A percentile compares a stretch with the other conserved stretches of the same genome.
These are phyloP conservation scores for Magnolia changhungtana DNA, from an alignment of 164 flowering plant species.

Conservation along the genomic window DNA sequence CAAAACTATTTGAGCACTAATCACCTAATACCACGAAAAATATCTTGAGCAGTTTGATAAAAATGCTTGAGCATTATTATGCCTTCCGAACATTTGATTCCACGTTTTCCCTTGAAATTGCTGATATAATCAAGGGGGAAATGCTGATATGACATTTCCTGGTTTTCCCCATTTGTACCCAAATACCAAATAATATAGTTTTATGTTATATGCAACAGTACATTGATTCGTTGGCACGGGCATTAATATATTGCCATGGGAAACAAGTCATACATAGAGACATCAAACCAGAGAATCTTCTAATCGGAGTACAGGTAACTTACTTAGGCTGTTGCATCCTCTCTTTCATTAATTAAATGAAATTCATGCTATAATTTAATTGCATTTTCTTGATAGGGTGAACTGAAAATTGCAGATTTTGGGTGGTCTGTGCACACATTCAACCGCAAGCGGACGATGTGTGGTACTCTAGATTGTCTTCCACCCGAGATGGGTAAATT, in stretches of 20 bases:
- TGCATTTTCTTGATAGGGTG: slow-evolving; percentile 54
- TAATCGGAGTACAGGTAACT: slow-evolving; percentile 79
- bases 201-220: slow-evolving; percentile 41
- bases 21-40: background rate
- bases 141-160: background rate
- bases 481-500: slow-evolving; percentile 98
- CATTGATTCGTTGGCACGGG: slow-evolving; percentile 83
- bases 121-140: too few relatives aligned
- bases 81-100: background rate
- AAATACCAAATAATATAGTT: background rate
- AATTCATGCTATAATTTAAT: background rate
- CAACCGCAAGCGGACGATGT: slow-evolving; percentile 89
- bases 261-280: slow-evolving; percentile 98
- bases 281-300: slow-evolving; percentile 93
- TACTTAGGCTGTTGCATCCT: background rate
- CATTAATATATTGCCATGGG: slow-evolving; percentile 90
- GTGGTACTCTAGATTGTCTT: slow-evolving; percentile 96
- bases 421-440: slow-evolving; percentile 99
- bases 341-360: background rate
- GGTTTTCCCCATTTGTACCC: background rate
- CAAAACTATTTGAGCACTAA: background rate
- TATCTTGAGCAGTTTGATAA: background rate
- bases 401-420: slow-evolving; percentile 93
- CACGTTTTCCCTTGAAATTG: background rate
- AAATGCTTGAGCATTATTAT: background rate